Evolutionary conservation across 768 basidiomycete species (phyloP).

Genomic region (Fomitopsis serialis): DNA sequence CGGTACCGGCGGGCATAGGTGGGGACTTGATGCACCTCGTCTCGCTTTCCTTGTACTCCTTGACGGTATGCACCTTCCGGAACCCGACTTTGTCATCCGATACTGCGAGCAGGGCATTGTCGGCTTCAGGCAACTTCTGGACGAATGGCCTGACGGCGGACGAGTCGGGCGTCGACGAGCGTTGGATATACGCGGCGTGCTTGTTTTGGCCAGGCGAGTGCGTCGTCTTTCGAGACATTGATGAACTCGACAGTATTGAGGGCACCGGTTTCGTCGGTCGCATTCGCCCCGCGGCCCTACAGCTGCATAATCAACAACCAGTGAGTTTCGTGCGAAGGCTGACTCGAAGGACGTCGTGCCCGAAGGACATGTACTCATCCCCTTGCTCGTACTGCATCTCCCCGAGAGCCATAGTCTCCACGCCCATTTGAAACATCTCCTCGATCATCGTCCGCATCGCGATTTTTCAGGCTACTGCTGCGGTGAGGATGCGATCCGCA

Average conservation of each 20-base stretch:
- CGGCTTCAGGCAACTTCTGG: conserved; percentile 24
- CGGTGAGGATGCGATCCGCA: neutral
- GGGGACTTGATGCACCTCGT: conserved; percentile 27
- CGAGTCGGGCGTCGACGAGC: conserved; percentile 24
- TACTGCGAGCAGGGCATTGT: conserved; percentile 23
- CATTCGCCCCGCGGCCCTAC: conserved; percentile 26
- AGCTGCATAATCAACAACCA: neutral
- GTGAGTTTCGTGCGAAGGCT: neutral
- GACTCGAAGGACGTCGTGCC: too few species aligned
- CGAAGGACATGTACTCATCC: conserved; percentile 34
- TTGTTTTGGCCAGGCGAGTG: conserved; percentile 24
- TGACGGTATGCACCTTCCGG: too few species aligned
- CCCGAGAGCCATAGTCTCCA: conserved; percentile 36
- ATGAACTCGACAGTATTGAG: conserved; percentile 30
- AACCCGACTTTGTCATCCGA: too few species aligned
- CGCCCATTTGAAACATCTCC: conserved; percentile 39
- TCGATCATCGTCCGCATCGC: conserved; percentile 32
- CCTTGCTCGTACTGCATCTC: conserved; percentile 40
- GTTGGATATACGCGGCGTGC: conserved; percentile 29
- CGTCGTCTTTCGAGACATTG: conserved; percentile 33
- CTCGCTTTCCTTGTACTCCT: too few species aligned
- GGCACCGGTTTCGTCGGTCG: conserved; percentile 28
- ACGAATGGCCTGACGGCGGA: conserved; percentile 23
- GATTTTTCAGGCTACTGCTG: conserved; percentile 35
- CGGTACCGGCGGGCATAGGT: conserved; percentile 8